Evolutionary conservation across 768 basidiomycete genomes (phyloP).

Genomic region (Tulasnella sp.): DNA sequence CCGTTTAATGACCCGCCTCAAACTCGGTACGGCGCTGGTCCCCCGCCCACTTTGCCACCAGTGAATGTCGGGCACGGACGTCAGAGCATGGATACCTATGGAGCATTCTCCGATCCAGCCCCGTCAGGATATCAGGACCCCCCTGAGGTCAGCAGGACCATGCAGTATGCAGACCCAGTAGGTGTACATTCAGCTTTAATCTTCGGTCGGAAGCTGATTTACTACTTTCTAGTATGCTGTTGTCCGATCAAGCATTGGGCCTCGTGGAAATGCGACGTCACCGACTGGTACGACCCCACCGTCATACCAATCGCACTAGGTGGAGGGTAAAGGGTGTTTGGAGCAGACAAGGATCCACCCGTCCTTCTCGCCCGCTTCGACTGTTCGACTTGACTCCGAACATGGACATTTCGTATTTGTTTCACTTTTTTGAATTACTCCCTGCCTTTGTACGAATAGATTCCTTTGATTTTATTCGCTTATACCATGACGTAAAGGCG

Average conservation of each 20-base stretch:
- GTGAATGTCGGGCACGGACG: conserved; percentile 35
- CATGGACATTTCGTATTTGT: conserved; percentile 5
- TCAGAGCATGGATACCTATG: conserved; percentile 81
- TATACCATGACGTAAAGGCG: not conserved
- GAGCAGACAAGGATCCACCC: not conserved
- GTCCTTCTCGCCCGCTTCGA: not conserved
- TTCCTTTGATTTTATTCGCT: not conserved
- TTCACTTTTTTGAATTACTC: not conserved
- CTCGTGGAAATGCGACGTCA: not conserved
- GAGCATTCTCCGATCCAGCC: conserved; percentile 84
- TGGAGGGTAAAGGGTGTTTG: not conserved
- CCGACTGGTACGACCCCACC: not conserved
- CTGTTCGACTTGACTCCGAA: not conserved
- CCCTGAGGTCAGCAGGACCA: conserved; percentile 69
- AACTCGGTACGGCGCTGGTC: conserved; percentile 31
- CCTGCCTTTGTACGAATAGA: not conserved
- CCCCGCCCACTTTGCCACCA: conserved; percentile 33
- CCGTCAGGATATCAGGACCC: conserved; percentile 61
- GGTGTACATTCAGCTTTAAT: not conserved
- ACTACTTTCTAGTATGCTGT: conserved; percentile 52
- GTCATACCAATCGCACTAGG: not conserved
- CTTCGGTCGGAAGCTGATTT: not conserved
- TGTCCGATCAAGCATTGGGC: conserved; percentile 57
- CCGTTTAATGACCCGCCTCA: conserved; percentile 39
- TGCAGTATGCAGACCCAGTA: conserved; percentile 83